These are phyloP conservation scores for Geum urbanum DNA, from an alignment of 306 rosid species.

Conservation along the genomic window DNA sequence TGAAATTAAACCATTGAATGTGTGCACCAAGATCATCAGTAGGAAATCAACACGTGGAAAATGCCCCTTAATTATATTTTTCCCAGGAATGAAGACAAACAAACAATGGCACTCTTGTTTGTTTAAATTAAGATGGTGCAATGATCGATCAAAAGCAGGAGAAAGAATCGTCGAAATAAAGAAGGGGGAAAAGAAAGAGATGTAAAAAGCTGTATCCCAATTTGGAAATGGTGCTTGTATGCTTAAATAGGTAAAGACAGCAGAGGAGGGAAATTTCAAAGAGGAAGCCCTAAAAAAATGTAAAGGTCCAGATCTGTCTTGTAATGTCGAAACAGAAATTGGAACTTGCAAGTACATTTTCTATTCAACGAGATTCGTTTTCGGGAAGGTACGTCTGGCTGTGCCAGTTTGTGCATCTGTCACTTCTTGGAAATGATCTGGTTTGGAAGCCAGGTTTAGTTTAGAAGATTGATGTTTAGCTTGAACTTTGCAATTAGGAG, in stretches of 20 bases:
- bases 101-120: constrained; percentile 37
- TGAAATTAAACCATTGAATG: background rate
- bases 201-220: constrained; percentile 30
- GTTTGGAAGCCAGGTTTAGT: background rate
- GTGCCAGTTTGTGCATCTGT: constrained; percentile 22
- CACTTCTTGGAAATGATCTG: constrained; percentile 1
- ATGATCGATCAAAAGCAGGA: constrained; percentile 31
- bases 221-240: constrained; percentile 19
- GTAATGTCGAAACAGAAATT: background rate
- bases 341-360: constrained; percentile 20
- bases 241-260: constrained; percentile 4
- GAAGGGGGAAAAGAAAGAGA: constrained; percentile 15
- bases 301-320: background rate
- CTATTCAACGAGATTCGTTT: constrained; percentile 28
- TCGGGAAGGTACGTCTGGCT: constrained; percentile 20
- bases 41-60: constrained; percentile 24
- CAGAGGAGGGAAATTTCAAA: background rate
- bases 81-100: constrained; percentile 19
- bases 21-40: constrained; percentile 7
- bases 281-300: background rate
- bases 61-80: constrained; percentile 7
- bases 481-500: background rate
- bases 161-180: constrained; percentile 28
- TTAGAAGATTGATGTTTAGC: no score
- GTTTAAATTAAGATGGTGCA: constrained; percentile 45